Conservation (phyloP, 257 asterid species). For the Solanum lycopersicoides region DNA sequence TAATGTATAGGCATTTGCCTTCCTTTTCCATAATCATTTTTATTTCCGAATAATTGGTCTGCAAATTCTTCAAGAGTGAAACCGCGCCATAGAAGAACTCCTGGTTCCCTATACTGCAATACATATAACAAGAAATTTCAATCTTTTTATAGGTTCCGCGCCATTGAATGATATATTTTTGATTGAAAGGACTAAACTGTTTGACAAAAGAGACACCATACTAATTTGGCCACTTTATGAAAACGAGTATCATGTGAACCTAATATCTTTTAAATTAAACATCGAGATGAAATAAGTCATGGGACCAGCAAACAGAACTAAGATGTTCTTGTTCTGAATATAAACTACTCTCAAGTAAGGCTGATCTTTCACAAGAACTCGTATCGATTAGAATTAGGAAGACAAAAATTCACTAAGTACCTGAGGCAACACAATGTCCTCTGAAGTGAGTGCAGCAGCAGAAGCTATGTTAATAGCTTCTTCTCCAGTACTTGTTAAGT, state of each 20-base stretch:
- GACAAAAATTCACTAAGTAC: not conserved
- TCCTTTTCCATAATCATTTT: slow-evolving; percentile 64
- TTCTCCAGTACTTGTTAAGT: slow-evolving; percentile 66
- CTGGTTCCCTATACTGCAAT: slow-evolving; percentile 73
- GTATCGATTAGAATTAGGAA: not conserved
- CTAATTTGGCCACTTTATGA: not conserved
- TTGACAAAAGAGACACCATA: not conserved
- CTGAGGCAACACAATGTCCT: slow-evolving; percentile 39
- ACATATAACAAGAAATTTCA: not conserved
- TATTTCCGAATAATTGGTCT: slow-evolving; percentile 66
- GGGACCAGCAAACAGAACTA: not conserved
- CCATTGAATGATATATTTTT: not conserved
- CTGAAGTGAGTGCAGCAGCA: slow-evolving; percentile 65
- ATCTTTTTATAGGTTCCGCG: not conserved
- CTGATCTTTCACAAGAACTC: not conserved
- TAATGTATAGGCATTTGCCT: slow-evolving; percentile 95
- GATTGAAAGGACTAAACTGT: not conserved
- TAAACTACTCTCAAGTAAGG: not conserved
- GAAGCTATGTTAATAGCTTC: slow-evolving; percentile 83
- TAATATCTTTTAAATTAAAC: not conserved
- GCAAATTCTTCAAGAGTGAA: slow-evolving; percentile 69
- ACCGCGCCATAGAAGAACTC: slow-evolving; percentile 86
- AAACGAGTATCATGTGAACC: not conserved
- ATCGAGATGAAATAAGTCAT: not conserved
- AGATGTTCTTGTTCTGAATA: not conserved